Base-by-base conservation (phyloP, 2,329 filamentous ascomycete species). In the Lecanicillium sp. region DNA sequence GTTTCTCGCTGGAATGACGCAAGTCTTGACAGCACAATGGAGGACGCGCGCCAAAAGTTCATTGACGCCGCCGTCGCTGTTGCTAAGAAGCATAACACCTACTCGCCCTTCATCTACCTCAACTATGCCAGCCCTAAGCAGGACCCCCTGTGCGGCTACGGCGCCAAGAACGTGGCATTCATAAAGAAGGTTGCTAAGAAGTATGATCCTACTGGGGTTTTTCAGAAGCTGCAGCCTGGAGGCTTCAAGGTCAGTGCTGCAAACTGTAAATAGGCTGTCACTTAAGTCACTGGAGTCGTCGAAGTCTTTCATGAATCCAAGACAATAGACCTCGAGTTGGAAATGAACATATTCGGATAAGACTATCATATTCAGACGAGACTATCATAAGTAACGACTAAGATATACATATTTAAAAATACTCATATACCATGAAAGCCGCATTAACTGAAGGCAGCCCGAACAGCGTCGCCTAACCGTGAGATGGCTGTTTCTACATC, bases 391-490 rank as follows among this genome's bases (percentile, higher is more conserved):
- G 20, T 40, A 40, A 30, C 23, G 15, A 15, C 23, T 3, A 41
- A 12, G 3, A 51, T 48, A 36, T 44, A 29, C 24, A 45, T 35
- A 19, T 11, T 19, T 12, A 41, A 44, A 10, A 44, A 24, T 37
- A 20, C 21, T 15, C n/a, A n/a, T 24, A 41, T 14, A 9, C 21
- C n/a, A 24, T 32, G 19, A 48, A 48, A 19, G 37, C 42, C n/a
- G n/a, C 42, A n/a, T n/a, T n/a, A n/a, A n/a, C n/a, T n/a, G 55
- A 75, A 81, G 50, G 72, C 78, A 54, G 73, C 75, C 55, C 79
- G 77, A 33, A 97, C 72, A 7, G 89, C 87, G 49, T 77, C 74
- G 0, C 88, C 89, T 56, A 98, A 84, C 51, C 91, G 73, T 53
- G 74, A 72, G 49, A 90, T 88, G 2, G 86, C 87, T 59, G 83